These are phyloP conservation scores for Colletotrichum sp. DNA, from an alignment of 2,329 filamentous ascomycete genomes.

Conservation along the genomic window DNA sequence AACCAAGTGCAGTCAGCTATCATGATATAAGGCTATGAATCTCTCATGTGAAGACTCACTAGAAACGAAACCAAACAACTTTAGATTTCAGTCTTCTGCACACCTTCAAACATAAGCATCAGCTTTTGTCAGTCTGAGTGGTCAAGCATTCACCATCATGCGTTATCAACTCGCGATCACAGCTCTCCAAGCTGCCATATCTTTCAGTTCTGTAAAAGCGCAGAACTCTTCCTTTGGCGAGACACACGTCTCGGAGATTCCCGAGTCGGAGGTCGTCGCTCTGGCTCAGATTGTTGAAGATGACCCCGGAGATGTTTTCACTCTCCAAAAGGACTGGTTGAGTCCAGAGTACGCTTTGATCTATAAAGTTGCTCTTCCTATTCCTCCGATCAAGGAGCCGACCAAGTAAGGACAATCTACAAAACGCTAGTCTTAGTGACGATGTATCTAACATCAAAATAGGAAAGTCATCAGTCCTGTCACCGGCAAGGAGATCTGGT, in stretches of 20 bases:
- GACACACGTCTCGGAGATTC: not conserved
- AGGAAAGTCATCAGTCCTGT: slow-evolving; percentile 37
- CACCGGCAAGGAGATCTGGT: slow-evolving; percentile 36
- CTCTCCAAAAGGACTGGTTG: slow-evolving; percentile 22
- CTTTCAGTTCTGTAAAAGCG: not conserved
- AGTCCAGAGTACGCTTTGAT: slow-evolving; percentile 24
- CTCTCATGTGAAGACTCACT: not conserved
- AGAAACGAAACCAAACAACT: not conserved
- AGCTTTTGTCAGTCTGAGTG: not conserved
- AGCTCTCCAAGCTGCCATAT: not conserved
- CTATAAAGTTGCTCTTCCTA: slow-evolving; percentile 40
- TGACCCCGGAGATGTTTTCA: not conserved
- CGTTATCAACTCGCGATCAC: not conserved
- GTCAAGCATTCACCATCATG: not conserved
- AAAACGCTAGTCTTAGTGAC: not conserved
- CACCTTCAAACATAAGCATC: not conserved
- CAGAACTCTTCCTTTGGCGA: slow-evolving; percentile 6
- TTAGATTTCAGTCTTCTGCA: not conserved
- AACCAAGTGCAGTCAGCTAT: not conserved
- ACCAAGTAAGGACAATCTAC: slow-evolving; percentile 35
- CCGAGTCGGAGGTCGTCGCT: not conserved
- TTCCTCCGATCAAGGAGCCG: slow-evolving; percentile 44
- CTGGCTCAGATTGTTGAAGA: slow-evolving; percentile 4
- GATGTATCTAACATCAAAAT: not conserved
- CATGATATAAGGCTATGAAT: not conserved